phyloP scores from a whole-genome alignment of 192 early-diverging fungal species.

The Coemansia sp. region DNA sequence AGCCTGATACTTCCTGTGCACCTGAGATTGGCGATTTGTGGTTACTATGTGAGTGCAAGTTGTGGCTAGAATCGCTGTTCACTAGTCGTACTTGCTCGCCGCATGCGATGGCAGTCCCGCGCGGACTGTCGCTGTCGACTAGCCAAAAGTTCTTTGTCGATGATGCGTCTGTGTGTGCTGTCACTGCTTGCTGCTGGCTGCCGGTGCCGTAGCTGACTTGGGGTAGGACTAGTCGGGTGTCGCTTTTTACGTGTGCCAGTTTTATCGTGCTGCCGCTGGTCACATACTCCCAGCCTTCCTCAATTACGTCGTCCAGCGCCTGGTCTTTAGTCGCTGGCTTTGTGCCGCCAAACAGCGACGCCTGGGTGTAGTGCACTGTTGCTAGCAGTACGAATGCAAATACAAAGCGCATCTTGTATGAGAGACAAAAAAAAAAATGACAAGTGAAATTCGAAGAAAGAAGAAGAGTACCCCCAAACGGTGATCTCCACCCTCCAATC shows the following conservation, averaged over 20 bases:
- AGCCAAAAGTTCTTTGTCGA: conserved; percentile 39
- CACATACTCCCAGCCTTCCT: conserved; percentile 46
- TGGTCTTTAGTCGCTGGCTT: neutral
- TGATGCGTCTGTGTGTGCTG: conserved; percentile 26
- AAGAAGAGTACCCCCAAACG: neutral
- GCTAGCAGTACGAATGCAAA: neutral
- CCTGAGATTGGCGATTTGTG: conserved; percentile 52
- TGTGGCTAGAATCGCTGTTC: conserved; percentile 48
- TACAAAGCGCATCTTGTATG: neutral
- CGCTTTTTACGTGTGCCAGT: conserved; percentile 36
- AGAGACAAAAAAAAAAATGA: neutral
- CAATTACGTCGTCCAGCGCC: conserved; percentile 4
- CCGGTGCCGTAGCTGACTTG: conserved; percentile 57
- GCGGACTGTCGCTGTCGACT: conserved; percentile 14
- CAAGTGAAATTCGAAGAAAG: neutral
- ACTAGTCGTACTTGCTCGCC: conserved; percentile 30
- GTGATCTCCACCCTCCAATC: no score
- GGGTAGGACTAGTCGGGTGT: conserved; percentile 41
- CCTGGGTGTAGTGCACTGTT: neutral
- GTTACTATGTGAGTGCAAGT: conserved; percentile 48
- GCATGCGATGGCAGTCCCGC: conserved; percentile 34
- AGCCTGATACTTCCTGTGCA: conserved; percentile 52
- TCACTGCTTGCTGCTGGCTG: conserved; percentile 56
- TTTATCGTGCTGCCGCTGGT: conserved; percentile 51
- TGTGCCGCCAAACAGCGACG: conserved; percentile 21